Conservation (phyloP, 768 basidiomycete species). For the Russula sp. region DNA sequence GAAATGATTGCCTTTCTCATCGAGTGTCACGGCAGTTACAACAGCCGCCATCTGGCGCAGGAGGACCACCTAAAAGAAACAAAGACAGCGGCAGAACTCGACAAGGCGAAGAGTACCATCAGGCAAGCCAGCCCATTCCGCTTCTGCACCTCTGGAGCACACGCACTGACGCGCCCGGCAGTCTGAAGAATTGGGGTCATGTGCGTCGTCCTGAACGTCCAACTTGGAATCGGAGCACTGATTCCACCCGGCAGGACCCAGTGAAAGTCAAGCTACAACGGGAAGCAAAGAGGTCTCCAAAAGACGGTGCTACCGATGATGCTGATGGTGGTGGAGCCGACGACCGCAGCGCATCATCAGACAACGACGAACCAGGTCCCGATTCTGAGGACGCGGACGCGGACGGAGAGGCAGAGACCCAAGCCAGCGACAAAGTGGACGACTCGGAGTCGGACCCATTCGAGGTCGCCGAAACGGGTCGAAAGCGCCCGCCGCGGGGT, state of each 20-base stretch:
- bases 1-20: neutral
- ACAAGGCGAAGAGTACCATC: conserved; percentile 30
- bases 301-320: neutral
- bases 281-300: neutral
- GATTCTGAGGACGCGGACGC: neutral
- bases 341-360: neutral
- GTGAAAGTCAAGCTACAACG: conserved; percentile 25
- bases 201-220: conserved; percentile 18
- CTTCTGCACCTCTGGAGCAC: neutral
- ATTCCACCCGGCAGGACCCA: conserved; percentile 24
- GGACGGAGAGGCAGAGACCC: conserved; percentile 5
- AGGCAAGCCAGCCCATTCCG: conserved; percentile 23
- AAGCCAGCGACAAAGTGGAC: neutral
- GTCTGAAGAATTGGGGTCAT: conserved; percentile 31
- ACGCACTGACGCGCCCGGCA: conserved; percentile 5
- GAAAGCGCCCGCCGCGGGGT: neutral
- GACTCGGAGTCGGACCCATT: conserved; percentile 15
- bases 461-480: conserved; percentile 9
- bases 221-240: neutral
- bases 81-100: conserved; percentile 27
- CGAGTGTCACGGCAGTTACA: conserved; percentile 22
- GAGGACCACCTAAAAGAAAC: conserved; percentile 29
- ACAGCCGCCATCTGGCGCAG: conserved; percentile 29
- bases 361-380: neutral
- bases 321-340: neutral